Base-by-base conservation (phyloP, 768 basidiomycete species). In the Amanita exitialis region DNA sequence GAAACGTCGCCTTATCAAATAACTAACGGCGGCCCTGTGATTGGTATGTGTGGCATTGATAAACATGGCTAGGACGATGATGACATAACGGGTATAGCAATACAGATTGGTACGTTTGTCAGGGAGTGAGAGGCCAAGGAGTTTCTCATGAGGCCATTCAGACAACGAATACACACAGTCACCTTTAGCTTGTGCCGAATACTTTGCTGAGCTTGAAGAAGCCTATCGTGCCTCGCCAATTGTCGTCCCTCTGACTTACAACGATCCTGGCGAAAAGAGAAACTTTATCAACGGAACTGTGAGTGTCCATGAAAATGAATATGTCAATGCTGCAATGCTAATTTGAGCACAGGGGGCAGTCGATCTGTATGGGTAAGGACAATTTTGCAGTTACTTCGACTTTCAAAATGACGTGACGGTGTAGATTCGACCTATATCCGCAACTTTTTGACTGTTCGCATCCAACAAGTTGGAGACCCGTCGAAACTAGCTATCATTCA, bases 401-500 rank as follows among this genome's bases (percentile, higher is more conserved):
- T 18, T 37, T 47, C 53, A 44, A 54, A 20, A 25, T 27, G 51
- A 43, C 1, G 27, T 34, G 16, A 16, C 16, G 36, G 25, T 52
- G 34, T 47, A 77, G 78, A 13, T 59, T 82, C 52, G 88, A 89
- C 58, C 74, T 78, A 0, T 90, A 90, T 54, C 86, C 86, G 1
- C 86, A 90, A 69, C 70, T 75, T 0, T 90, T 88, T 57, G 88
- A 91, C 58, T 91, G 89, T 61, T 86, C 86, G 0, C 75, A 84
- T 54, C 86, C 89, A 2, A 68, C 69, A 1, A 60, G 54, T 0
- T 91, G 89, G 90, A 74, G 60, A 10, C 76, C 76, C 2, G 76
- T 90, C n/a, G 68, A 69, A 0, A 76, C 77, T 1, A 77, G 73
- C 55, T 89, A 88, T 58, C 74, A 82, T 49, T 60, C 66, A 13